Conservation (phyloP, 768 basidiomycete species). For the Dendrothele bispora region DNA sequence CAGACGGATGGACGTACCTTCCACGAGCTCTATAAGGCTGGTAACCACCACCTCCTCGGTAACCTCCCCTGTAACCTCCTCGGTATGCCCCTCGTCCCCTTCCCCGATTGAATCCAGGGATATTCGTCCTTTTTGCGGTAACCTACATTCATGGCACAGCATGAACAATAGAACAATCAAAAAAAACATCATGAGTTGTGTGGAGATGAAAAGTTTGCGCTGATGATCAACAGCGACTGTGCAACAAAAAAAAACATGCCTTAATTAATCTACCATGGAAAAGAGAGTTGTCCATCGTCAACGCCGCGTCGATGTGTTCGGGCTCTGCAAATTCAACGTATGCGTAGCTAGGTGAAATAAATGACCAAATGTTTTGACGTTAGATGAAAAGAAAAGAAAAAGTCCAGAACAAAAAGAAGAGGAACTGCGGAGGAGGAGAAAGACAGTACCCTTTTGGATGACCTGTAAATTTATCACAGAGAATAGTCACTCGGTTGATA, state of each 20-base stretch:
- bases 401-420: neutral
- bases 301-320: conserved; percentile 84
- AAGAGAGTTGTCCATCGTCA: conserved; percentile 94
- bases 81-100: conserved; percentile 71
- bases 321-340: conserved; percentile 98
- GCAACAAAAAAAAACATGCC: conserved; percentile 43
- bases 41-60: conserved; percentile 52
- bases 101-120: conserved; percentile 86
- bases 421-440: no score
- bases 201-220: neutral
- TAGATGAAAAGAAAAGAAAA: conserved; percentile 5
- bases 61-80: conserved; percentile 57
- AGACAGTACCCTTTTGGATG: conserved; percentile 99
- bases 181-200: neutral
- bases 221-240: neutral
- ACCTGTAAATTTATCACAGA: conserved; percentile 99
- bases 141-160: conserved; percentile 54
- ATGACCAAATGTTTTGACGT: no score
- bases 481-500: conserved; percentile 98
- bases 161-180: no score
- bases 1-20: conserved; percentile 9
- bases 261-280: conserved; percentile 93
- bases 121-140: conserved; percentile 91
- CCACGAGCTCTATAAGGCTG: conserved; percentile 51
- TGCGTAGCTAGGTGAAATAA: conserved; percentile 66